phyloP scores from a whole-genome alignment of 495 filamentous ascomycete species.

The Tuber brumale region DNA sequence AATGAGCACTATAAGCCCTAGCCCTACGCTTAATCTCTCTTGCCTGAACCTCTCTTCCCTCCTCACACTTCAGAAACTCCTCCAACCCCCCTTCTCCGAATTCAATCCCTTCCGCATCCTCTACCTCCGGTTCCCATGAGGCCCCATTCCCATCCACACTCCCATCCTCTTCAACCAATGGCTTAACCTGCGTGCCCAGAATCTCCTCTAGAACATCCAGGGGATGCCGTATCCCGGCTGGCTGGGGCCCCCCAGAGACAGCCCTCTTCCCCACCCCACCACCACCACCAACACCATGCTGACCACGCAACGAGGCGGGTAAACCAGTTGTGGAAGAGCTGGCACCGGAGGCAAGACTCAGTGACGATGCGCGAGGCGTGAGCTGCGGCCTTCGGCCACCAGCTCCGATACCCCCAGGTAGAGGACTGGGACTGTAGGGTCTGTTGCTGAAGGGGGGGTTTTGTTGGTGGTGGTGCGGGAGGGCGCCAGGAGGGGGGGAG shows the following conservation, averaged over 20 bases:
- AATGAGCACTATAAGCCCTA: conserved; percentile 55
- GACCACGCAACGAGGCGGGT: conserved; percentile 52
- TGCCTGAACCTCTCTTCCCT: conserved; percentile 36
- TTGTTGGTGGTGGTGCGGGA: not conserved
- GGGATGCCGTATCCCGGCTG: conserved; percentile 58
- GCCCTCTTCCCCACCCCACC: conserved; percentile 50
- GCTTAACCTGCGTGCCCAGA: conserved; percentile 51
- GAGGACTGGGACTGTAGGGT: conserved; percentile 14
- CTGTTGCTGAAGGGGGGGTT: not conserved
- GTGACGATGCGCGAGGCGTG: conserved; percentile 46
- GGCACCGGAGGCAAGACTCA: conserved; percentile 58
- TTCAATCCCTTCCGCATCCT: conserved; percentile 60
- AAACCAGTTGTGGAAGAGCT: conserved; percentile 71
- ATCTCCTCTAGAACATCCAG: conserved; percentile 65
- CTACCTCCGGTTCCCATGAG: conserved; percentile 23
- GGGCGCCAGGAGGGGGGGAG: conserved; percentile 2
- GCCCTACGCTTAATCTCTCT: conserved; percentile 42
- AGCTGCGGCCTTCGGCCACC: conserved; percentile 24
- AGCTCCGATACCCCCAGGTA: conserved; percentile 13
- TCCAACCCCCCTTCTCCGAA: conserved; percentile 70
- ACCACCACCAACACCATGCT: conserved; percentile 50
- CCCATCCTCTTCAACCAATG: conserved; percentile 19
- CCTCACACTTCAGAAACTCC: conserved; percentile 53
- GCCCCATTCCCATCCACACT: conserved; percentile 7
- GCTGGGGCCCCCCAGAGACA: conserved; percentile 47